These are phyloP conservation scores for Taphrina deformans DNA, from an alignment of 1,139 yeast species.

Conservation along the genomic window DNA sequence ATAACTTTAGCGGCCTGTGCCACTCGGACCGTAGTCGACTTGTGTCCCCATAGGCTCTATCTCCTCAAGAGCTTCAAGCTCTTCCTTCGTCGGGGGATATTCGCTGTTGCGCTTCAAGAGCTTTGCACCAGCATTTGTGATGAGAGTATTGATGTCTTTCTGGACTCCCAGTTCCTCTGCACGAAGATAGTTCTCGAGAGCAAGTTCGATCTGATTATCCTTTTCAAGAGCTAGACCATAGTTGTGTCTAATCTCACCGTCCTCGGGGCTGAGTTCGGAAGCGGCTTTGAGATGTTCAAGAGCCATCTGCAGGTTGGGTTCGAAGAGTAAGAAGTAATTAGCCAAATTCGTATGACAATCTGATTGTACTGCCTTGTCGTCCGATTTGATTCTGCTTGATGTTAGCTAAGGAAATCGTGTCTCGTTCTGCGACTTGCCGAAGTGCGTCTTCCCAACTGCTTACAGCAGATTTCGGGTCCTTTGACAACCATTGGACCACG, in stretches of 20 bases:
- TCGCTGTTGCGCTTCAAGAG: conserved; percentile 18
- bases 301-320: conserved; percentile 10
- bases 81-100: conserved; percentile 20
- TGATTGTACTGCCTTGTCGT: conserved; percentile 9
- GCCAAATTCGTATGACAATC: conserved; percentile 32
- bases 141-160: conserved; percentile 20
- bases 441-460: conserved; percentile 19
- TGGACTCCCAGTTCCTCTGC: conserved; percentile 27
- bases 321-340: conserved; percentile 19
- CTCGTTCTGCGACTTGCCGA: too few relatives aligned
- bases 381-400: background rate
- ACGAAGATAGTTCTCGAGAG: conserved; percentile 28
- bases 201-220: conserved; percentile 25
- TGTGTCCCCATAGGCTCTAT: conserved; percentile 33
- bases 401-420: too few relatives aligned
- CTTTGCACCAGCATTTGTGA: conserved; percentile 28
- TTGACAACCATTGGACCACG: conserved; percentile 28
- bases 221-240: conserved; percentile 33
- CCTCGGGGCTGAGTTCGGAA: conserved; percentile 16
- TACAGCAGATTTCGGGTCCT: conserved; percentile 12
- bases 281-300: conserved; percentile 22
- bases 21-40: conserved; percentile 20
- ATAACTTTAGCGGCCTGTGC: conserved; percentile 4
- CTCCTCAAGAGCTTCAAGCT: conserved; percentile 3
- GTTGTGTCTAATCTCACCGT: conserved; percentile 27